Evolutionary conservation across 2,329 filamentous ascomycete species (phyloP).

Genomic region (Mycogone perniciosa): DNA sequence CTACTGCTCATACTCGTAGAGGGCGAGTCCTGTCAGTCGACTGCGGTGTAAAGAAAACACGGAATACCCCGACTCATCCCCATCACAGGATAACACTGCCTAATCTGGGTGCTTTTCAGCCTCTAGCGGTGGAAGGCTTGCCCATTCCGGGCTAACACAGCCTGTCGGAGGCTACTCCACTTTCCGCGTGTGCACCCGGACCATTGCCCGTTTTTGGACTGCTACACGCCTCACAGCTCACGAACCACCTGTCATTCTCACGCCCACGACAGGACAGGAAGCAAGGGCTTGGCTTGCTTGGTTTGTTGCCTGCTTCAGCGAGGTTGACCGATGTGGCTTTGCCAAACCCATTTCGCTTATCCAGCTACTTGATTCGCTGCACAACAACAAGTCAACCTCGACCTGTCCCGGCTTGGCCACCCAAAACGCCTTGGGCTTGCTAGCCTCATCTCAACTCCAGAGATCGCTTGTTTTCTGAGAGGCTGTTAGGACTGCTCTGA

Average conservation of each 20-base stretch:
- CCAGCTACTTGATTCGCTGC: constrained; percentile 5
- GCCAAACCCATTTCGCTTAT: constrained; percentile 13
- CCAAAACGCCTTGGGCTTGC: neutral
- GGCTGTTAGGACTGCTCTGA: too few species aligned
- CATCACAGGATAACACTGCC: neutral
- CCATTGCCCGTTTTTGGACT: constrained; percentile 10
- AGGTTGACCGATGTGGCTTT: constrained; percentile 7
- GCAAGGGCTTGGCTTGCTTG: neutral
- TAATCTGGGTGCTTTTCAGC: neutral
- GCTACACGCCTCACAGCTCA: constrained; percentile 5
- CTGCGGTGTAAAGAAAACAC: neutral
- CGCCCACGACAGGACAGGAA: neutral
- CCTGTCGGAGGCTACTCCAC: constrained; percentile 10
- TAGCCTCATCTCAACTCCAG: neutral
- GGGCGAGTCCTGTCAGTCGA: neutral
- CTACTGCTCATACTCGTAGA: too few species aligned
- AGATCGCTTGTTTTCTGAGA: neutral
- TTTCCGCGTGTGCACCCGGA: constrained; percentile 12
- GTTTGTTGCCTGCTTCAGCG: neutral
- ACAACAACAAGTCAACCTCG: neutral
- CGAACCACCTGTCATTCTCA: constrained; percentile 4
- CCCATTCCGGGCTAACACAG: constrained; percentile 3
- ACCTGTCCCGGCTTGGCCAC: neutral
- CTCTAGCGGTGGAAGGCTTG: constrained; percentile 5
- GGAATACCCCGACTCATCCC: neutral